These are phyloP conservation scores for Hirsutella minnesotensis DNA, from an alignment of 2,329 filamentous ascomycete species.

Conservation along the genomic window DNA sequence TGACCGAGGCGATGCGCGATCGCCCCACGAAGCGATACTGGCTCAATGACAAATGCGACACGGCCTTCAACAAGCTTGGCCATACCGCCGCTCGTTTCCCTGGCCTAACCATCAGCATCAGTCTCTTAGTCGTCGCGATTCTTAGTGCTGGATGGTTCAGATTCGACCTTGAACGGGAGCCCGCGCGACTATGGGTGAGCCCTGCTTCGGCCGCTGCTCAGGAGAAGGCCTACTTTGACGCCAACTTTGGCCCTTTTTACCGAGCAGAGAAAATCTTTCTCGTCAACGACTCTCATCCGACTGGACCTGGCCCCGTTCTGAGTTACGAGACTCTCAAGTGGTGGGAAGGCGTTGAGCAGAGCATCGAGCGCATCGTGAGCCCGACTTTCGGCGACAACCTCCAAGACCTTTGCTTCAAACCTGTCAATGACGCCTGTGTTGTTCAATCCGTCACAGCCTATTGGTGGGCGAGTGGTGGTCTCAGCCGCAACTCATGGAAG, in stretches of 20 bases:
- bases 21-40: conserved; percentile 68
- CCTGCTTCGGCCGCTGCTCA: conserved; percentile 80
- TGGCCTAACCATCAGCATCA: conserved; percentile 65
- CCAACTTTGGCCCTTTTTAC: conserved; percentile 91
- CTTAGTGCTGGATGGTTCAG: conserved; percentile 80
- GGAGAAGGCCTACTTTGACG: conserved; percentile 89
- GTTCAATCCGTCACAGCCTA: conserved; percentile 89
- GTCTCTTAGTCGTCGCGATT: conserved; percentile 62
- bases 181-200: conserved; percentile 92
- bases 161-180: conserved; percentile 83
- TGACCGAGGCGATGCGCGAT: conserved; percentile 66
- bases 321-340: conserved; percentile 80
- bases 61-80: conserved; percentile 68
- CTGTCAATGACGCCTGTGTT: conserved; percentile 77
- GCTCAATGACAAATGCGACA: conserved; percentile 74
- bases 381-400: conserved; percentile 55
- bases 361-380: conserved; percentile 62
- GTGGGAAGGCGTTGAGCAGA: conserved; percentile 87
- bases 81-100: conserved; percentile 75
- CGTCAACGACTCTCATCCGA: conserved; percentile 67
- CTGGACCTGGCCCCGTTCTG: conserved; percentile 62
- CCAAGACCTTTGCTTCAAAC: conserved; percentile 87
- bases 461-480: conserved; percentile 50
- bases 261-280: conserved; percentile 87
- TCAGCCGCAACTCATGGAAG: conserved; percentile 49